Percentiles rank a stretch among this genome's conserved stretches.
These are phyloP conservation scores for Aspergillus ostianus DNA, from an alignment of 495 filamentous ascomycete species.

Conservation along the genomic window DNA sequence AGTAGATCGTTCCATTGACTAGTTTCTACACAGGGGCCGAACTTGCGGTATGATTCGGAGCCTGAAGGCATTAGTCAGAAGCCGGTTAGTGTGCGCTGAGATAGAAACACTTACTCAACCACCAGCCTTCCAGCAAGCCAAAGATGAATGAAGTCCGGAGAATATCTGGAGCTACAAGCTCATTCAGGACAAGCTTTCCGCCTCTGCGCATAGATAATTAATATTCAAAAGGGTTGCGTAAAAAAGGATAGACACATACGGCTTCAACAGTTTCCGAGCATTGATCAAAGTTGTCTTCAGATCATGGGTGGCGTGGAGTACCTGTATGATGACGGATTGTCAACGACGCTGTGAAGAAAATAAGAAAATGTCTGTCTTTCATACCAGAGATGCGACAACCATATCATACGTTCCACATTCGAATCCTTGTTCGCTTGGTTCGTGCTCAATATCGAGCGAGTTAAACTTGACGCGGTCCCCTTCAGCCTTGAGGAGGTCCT, in stretches of 20 bases:
- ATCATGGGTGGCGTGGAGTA: constrained; percentile 31
- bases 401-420: constrained; percentile 46
- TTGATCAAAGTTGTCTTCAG: constrained; percentile 37
- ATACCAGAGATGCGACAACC: constrained; percentile 38
- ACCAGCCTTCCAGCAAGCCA: constrained; percentile 22
- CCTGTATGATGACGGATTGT: constrained; percentile 13
- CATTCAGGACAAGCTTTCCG: constrained; percentile 19
- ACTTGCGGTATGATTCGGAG: constrained; percentile 12
- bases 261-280: constrained; percentile 27
- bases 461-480: constrained; percentile 13
- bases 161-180: constrained; percentile 11
- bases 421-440: constrained; percentile 46
- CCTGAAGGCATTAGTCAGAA: constrained; percentile 3
- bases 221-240: too few species aligned
- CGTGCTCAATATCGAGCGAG: constrained; percentile 43
- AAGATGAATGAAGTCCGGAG: constrained; percentile 14
- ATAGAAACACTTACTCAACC: constrained; percentile 20
- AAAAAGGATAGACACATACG: constrained; percentile 14
- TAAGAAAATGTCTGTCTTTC: not conserved
- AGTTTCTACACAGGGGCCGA: constrained; percentile 18
- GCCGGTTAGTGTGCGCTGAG: too few species aligned
- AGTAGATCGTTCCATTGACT: constrained; percentile 22
- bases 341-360: not conserved
- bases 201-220: too few species aligned
- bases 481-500: constrained; percentile 5